Evolutionary conservation across 2,329 filamentous ascomycete genomes (phyloP).

Genomic region (Blumeria graminis): DNA sequence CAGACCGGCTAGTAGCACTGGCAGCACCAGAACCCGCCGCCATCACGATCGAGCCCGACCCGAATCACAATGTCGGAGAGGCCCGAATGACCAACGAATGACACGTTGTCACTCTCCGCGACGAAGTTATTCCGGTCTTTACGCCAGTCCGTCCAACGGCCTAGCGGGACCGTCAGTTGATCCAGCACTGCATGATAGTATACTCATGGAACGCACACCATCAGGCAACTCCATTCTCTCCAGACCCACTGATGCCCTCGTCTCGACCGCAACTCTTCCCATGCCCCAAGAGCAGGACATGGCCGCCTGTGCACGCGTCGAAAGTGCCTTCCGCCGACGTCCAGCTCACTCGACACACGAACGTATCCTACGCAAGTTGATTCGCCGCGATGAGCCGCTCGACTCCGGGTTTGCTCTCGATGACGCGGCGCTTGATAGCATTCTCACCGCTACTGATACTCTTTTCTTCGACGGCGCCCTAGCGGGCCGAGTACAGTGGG

Average conservation of each 20-base stretch:
- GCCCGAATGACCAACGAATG: no score
- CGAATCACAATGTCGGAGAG: no score
- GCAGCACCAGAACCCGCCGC: no score
- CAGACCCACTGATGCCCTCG: constrained; percentile 6
- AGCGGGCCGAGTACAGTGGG: constrained; percentile 33
- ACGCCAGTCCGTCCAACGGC: no score
- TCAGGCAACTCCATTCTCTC: constrained; percentile 14
- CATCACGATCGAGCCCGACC: no score
- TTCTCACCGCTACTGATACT: constrained; percentile 35
- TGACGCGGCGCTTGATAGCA: constrained; percentile 29
- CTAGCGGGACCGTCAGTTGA: no score
- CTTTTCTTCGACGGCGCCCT: constrained; percentile 36
- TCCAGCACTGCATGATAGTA: constrained; percentile 2
- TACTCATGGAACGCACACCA: constrained; percentile 13
- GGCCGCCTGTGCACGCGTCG: constrained; percentile 9
- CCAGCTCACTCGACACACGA: constrained; percentile 7
- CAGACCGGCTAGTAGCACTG: no score
- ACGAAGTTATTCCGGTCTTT: no score
- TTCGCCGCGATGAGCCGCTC: constrained; percentile 24
- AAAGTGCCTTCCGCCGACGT: constrained; percentile 6
- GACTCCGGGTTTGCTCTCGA: constrained; percentile 26
- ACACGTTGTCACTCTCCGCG: no score
- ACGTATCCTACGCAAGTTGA: constrained; percentile 31
- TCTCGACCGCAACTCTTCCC: constrained; percentile 6
- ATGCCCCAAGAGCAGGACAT: background rate